Conservation (phyloP, 2,329 filamentous ascomycete species). For the Neonectria coccinea region DNA sequence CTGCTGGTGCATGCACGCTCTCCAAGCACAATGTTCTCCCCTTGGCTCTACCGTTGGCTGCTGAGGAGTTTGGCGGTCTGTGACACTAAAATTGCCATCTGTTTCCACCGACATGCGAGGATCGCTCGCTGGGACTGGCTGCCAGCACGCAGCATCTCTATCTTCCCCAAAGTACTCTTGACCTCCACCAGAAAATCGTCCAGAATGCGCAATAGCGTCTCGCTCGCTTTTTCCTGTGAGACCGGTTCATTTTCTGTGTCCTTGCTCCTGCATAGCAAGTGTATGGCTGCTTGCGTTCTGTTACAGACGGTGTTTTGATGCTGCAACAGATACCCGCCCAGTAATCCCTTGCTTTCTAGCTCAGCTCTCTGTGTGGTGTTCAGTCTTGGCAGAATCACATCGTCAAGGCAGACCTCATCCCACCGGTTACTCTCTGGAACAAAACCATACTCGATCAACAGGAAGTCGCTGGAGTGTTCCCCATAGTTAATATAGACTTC, state of each 20-base stretch:
- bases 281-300: background rate
- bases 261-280: background rate
- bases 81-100: background rate
- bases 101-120: background rate
- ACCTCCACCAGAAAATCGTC: background rate
- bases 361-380: background rate
- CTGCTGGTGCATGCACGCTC: background rate
- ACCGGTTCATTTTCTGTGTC: background rate
- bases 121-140: background rate
- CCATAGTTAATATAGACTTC: background rate
- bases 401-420: background rate
- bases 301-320: background rate
- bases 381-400: background rate
- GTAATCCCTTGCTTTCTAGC: background rate
- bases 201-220: background rate
- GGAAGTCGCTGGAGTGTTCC: background rate
- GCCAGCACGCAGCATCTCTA: background rate
- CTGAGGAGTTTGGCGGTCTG: background rate
- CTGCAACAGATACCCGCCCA: background rate
- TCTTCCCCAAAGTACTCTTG: background rate
- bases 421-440: background rate
- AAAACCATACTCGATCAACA: background rate
- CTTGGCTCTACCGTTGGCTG: background rate
- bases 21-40: background rate
- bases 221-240: background rate